Evolutionary conservation across 2,329 filamentous ascomycete genomes (phyloP), one percentile per base, ranked within the genome.

Genomic region (Cladosporium sp.): DNA sequence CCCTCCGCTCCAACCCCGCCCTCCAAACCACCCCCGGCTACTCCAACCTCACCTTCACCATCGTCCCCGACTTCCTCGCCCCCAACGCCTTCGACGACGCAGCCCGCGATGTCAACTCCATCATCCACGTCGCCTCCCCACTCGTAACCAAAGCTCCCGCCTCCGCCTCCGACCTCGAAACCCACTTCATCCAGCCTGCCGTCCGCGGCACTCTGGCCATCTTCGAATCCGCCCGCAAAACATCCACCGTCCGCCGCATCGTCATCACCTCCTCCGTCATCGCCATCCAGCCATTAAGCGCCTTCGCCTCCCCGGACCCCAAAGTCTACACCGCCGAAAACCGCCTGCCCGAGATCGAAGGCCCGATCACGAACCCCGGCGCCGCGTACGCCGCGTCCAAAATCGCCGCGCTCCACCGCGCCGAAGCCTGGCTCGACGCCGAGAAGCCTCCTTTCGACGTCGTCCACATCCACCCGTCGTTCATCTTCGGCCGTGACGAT

Each of bases 171-270:
- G 38, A 61, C 18, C 54, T 54, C 14, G 49, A 57, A 6, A 28
- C 54, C 8, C 22, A 43, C 18, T 42, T 56, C 31, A 53, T 59
- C 40, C 42, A 42, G 7, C 59, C 61, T 0, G 60, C 60, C 2
- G 58, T 74, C 28, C 62, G 65, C 34, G 69, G 68, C 16, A 73
- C 68, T 0, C 45, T 64, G 1, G 60, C 61, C 5, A 66, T 74
- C 9, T 61, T 75, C 2, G 54, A 68, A 18, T 64, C 71, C 0
- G 72, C 72, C 1, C 42, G 61, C 11, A 68, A 67, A 46, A 52
- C 53, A 3, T 52, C 59, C 1, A 63, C 58, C 0, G 62, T 76
- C 11, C 62, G 66, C 46, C 66, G 68, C 9, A 58, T 75, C 7
- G 67, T 74, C n/a, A 70, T 76, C 42, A 75, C 73, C 3, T 52